Percentiles rank a stretch among this genome's conserved stretches.
phyloP scores from a whole-genome alignment of 2,329 filamentous ascomycete species.

The Talaromyces sp. region DNA sequence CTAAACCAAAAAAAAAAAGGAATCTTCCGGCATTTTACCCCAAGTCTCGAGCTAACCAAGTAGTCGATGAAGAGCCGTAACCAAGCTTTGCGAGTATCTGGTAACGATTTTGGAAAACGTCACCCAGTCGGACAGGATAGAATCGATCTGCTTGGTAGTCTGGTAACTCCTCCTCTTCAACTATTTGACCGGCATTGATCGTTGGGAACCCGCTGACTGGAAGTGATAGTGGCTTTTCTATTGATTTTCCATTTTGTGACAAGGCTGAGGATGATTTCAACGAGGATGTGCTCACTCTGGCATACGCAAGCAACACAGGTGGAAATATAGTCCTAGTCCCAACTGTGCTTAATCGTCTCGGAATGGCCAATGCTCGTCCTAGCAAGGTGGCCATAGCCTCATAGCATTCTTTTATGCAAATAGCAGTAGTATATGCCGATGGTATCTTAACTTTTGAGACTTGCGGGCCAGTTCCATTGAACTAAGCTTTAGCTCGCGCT shows the following conservation, averaged over 20 bases:
- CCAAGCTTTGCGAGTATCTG: constrained; percentile 33
- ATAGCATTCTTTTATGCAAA: background rate
- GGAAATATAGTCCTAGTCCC: background rate
- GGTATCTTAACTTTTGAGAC: too few relatives aligned
- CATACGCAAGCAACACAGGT: background rate
- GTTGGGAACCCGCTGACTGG: background rate
- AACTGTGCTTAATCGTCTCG: background rate
- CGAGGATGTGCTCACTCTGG: background rate
- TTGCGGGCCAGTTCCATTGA: too few relatives aligned
- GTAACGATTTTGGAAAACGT: constrained; percentile 27
- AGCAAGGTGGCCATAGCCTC: background rate
- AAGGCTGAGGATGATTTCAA: background rate
- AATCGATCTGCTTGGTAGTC: constrained; percentile 2
- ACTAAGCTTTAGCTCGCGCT: too few relatives aligned
- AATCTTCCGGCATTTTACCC: background rate
- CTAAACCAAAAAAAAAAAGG: constrained; percentile 4
- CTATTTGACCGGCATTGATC: background rate
- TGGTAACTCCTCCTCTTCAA: constrained; percentile 9
- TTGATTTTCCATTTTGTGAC: background rate
- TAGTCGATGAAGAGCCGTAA: constrained; percentile 31
- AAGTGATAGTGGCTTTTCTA: background rate
- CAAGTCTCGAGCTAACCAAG: constrained; percentile 29
- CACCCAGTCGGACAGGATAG: constrained; percentile 27
- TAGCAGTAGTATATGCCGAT: background rate
- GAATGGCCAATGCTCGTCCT: background rate